These are phyloP conservation scores for Pterulicium gracile DNA, from an alignment of 1,284 basidiomycete species.

Conservation along the genomic window DNA sequence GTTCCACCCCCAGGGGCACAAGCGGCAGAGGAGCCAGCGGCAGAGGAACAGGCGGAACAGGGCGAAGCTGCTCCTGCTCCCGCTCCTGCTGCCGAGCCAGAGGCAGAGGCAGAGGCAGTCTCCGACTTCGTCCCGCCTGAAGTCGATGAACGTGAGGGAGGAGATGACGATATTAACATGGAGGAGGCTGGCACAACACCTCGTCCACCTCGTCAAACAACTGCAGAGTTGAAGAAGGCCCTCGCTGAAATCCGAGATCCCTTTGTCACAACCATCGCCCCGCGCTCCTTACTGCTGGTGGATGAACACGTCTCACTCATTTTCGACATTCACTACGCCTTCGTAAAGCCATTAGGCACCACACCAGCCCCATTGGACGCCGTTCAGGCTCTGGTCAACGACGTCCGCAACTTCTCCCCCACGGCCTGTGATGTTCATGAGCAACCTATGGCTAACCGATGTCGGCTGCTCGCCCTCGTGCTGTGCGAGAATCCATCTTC, in stretches of 20 bases:
- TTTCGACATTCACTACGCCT: constrained; percentile 81
- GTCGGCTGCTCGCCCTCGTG: constrained; percentile 79
- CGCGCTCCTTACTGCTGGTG: constrained; percentile 67
- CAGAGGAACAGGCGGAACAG: constrained; percentile 12
- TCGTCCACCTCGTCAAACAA: constrained; percentile 19
- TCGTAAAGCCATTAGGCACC: constrained; percentile 54
- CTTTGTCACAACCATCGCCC: constrained; percentile 54
- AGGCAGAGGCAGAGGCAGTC: constrained; percentile 9
- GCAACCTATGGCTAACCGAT: constrained; percentile 69
- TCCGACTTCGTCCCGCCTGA: constrained; percentile 7
- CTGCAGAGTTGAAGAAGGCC: constrained; percentile 53
- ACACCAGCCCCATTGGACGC: constrained; percentile 23
- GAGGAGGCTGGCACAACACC: constrained; percentile 16
- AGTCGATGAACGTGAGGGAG: constrained; percentile 14
- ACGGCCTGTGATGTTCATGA: constrained; percentile 56
- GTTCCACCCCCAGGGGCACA: constrained; percentile 34
- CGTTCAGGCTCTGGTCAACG: constrained; percentile 57
- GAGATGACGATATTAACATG: constrained; percentile 11
- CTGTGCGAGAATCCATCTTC: constrained; percentile 63
- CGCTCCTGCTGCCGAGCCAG: constrained; percentile 10
- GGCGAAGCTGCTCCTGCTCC: constrained; percentile 11
- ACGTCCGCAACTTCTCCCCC: constrained; percentile 60
- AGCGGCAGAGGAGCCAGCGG: constrained; percentile 23
- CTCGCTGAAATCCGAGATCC: constrained; percentile 60
- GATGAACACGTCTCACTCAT: constrained; percentile 83